phyloP scores from a whole-genome alignment of 2,329 filamentous ascomycete species.

The Xylariales sp. region DNA sequence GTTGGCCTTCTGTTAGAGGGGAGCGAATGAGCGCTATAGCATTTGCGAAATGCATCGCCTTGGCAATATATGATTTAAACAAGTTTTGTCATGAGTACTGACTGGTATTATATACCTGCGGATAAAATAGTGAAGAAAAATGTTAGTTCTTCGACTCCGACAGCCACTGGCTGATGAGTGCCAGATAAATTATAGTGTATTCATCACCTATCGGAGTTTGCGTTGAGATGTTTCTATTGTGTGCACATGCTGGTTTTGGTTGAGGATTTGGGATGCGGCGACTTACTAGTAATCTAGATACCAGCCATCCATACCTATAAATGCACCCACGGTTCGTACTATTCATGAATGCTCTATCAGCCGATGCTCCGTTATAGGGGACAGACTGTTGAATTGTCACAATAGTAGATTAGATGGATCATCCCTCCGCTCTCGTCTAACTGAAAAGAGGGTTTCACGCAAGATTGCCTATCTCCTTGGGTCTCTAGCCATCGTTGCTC shows the following conservation, averaged over 20 bases:
- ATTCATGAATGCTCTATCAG: background rate
- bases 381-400: background rate
- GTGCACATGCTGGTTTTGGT: background rate
- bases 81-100: background rate
- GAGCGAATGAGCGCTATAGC: background rate
- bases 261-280: too few relatives aligned
- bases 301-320: background rate
- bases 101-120: too few relatives aligned
- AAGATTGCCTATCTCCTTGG: slow-evolving; percentile 2
- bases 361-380: background rate
- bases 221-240: background rate
- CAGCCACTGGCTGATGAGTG: too few relatives aligned
- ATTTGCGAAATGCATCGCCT: background rate
- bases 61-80: slow-evolving; percentile 16
- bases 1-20: background rate
- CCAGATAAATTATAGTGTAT: background rate
- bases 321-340: background rate
- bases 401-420: background rate
- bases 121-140: background rate
- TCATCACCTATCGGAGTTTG: background rate
- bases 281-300: too few relatives aligned
- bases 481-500: background rate
- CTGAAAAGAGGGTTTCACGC: background rate
- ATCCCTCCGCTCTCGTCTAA: background rate
- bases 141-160: background rate